Base-by-base conservation (phyloP, 805 yeast species). In the Ogataea wickerhamii region DNA sequence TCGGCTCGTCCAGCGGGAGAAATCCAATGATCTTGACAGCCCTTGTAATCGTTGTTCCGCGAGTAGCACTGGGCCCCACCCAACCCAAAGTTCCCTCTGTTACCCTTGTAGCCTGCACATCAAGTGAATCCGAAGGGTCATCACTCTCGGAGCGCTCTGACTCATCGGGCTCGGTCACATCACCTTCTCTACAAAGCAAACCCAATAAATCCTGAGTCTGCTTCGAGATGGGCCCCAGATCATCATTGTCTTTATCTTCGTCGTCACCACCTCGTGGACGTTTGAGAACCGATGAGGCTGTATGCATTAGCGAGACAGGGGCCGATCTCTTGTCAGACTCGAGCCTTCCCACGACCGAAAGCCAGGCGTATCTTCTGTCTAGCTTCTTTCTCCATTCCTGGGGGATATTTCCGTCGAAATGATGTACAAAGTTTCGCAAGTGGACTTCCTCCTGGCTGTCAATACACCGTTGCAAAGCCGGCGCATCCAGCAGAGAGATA, bases 371-470 rank as follows among this genome's bases (percentile, higher is more conserved):
- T 10, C 36, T 28, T 8, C 17, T 19, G 18, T 49, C 47, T 5
- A 55, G 28, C 4, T 35, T 34, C 3, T n/a, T 4, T 19, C 27
- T 35, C 52, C 54, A 52, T 1, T 31, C 17, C 2, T 10, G 8
- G 4, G 56, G 52, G n/a, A 38, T 35, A 3, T 31, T 29, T 3
- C 23, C 27, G 17, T 39, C 31, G 17, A 58, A 19, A 11, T 55
- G 35, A 25, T 37, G 22, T 10, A 59, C 28, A 21, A 59, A 53
- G 2, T 32, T 8, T 3, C 29, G 32, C 2, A 58, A 26, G 17
- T 49, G 23, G 11, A 32, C 23, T 39, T 51, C 49, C 4, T 33
- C 18, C 12, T 37, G 42, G 5, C 20, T 13, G 5, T 37, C 37
- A 1, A 50, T 35, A 31, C 34, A 34, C 2, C 29, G 17, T 5